These are phyloP conservation scores for Penicillium verhagenii DNA, from an alignment of 495 filamentous ascomycete genomes.

Conservation along the genomic window DNA sequence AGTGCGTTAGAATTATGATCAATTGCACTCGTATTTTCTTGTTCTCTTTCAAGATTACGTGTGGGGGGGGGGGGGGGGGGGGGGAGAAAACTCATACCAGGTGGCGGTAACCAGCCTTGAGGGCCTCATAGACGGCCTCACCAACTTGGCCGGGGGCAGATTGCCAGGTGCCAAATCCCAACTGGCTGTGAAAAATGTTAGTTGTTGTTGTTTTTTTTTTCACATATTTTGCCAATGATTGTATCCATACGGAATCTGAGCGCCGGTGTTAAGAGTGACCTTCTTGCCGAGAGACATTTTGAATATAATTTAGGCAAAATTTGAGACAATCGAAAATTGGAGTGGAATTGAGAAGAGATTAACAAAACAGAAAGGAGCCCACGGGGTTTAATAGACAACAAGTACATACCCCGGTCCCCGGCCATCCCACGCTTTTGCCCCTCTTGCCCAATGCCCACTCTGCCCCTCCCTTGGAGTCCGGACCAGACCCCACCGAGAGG, in stretches of 20 bases:
- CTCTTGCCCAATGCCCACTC: too few species aligned
- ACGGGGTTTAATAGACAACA: too few species aligned
- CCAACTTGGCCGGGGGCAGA: conserved; percentile 53
- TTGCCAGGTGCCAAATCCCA: conserved; percentile 59
- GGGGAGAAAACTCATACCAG: conserved; percentile 33
- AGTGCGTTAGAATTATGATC: not conserved
- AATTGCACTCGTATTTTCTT: not conserved
- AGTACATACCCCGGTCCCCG: too few species aligned
- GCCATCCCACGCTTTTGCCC: conserved; percentile 6
- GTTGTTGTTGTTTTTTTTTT: not conserved
- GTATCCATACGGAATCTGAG: conserved; percentile 42
- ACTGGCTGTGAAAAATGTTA: conserved; percentile 26
- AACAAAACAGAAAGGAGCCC: not conserved
- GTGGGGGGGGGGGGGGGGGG: too few species aligned
- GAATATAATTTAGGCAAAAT: not conserved
- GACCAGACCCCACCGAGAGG: conserved; percentile 26
- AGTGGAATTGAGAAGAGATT: conserved; percentile 4
- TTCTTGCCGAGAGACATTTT: conserved; percentile 51
- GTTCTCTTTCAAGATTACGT: not conserved
- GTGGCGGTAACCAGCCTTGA: conserved; percentile 57
- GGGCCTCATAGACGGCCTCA: conserved; percentile 51
- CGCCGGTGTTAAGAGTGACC: conserved; percentile 43
- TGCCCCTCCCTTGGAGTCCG: conserved; percentile 3
- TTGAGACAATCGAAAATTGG: conserved; percentile 5
- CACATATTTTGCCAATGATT: not conserved